Base-by-base conservation (phyloP, 768 basidiomycete species). In the Leccinum incarnatum region DNA sequence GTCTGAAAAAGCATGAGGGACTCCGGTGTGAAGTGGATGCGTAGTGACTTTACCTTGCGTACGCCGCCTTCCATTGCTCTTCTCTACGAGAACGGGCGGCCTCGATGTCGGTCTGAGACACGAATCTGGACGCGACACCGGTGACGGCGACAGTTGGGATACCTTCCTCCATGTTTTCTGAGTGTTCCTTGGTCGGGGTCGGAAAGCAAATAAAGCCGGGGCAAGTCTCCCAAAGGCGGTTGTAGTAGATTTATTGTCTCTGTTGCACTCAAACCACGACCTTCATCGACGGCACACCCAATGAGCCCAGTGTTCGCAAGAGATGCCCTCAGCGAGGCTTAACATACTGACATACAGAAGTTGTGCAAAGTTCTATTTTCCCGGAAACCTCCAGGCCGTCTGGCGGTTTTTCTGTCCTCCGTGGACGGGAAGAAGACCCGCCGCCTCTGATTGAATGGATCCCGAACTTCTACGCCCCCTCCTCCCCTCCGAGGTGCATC, bases 61-160 rank as follows among this genome's bases (percentile, higher is more conserved):
- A 94, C 27, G 92, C 92, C 14, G 91, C 92, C 67, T 87, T 91
- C 92, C 92, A 94, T 65, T 92, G 89, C 66, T 91, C 91, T 6
- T 94, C 92, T 61, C 85, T 78, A 30, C 85, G 78, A 7, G 82
- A 77, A 55, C 84, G 88, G 37, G 89, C 89, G 21, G 79, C 76
- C 40, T 93, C 92, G 48, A 94, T 74, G 54, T 94, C 92, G 15
- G 80, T 79, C 72, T 91, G 85, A 46, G 91, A 86, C 62, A 94
- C 83, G 74, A 94, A 94, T 55, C 92, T 86, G 46, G 91, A 90
- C 70, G 91, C 89, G 48, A 93, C 91, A 37, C 80, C 80, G 66
- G 84, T 84, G 9, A 84, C 76, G 9, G 88, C 82, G 56, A 93
- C 82, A 45, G 87, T 89, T 42, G 91, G 91, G 27, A 92, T 81